Conservation (phyloP, 164 flowering plant genomes). For the Magnolia officinalis region DNA sequence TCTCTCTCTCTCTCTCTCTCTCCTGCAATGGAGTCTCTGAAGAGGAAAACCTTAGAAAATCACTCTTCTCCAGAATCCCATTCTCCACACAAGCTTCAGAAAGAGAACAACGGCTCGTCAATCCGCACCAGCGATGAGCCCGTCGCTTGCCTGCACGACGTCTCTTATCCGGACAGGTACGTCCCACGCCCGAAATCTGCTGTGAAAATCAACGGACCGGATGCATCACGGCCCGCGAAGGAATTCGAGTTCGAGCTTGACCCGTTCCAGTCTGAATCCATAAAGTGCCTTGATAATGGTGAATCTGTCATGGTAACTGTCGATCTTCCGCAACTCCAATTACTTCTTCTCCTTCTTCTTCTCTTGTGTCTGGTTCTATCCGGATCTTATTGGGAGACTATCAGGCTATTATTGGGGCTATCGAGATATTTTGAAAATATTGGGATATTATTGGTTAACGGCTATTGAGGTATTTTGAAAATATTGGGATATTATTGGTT, state of each 20-base stretch:
- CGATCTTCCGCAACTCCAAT: neutral
- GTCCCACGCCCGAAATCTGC: conserved; percentile 18
- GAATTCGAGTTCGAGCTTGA: conserved; percentile 77
- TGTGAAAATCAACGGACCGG: neutral
- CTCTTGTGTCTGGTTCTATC: neutral
- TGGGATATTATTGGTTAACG: too few species aligned
- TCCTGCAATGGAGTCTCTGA: conserved; percentile 44
- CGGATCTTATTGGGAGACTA: neutral
- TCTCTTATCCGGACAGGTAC: conserved; percentile 73
- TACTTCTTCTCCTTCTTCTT: neutral
- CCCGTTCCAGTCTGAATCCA: conserved; percentile 90
- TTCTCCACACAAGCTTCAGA: conserved; percentile 40
- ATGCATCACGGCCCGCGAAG: conserved; percentile 59
- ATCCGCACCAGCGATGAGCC: conserved; percentile 24
- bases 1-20: neutral
- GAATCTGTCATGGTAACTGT: conserved; percentile 85
- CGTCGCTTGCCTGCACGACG: conserved; percentile 77
- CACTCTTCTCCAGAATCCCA: conserved; percentile 15
- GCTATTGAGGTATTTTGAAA: too few species aligned
- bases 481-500: too few species aligned
- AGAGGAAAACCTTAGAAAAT: conserved; percentile 56
- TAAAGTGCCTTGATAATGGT: conserved; percentile 71
- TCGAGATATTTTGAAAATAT: too few species aligned
- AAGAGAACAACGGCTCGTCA: conserved; percentile 18
- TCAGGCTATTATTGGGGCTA: neutral